Base-by-base conservation (phyloP, 768 basidiomycete genomes). In the Strobilomyces echinocephalus region DNA sequence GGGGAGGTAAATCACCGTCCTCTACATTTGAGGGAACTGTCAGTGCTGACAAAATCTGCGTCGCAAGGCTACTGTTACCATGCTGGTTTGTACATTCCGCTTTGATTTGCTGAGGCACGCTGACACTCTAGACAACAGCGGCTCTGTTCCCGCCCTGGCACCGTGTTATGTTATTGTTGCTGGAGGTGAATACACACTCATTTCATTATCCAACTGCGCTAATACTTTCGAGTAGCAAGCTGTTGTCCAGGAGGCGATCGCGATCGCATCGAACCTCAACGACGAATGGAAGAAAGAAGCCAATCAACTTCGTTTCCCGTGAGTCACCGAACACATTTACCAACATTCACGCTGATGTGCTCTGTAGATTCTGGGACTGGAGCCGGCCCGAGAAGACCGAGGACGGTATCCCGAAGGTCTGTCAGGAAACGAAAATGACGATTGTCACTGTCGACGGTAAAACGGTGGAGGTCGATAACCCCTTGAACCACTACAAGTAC, bases 81-180 rank as follows among this genome's bases (percentile, higher is more conserved):
- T 36, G 41, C n/a, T 20, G 52, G 61, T 63, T 16, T 12, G 62
- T 52, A 10, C 10, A 21, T 28, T 2, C 12, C 6, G n/a, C 15
- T 4, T 1, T 1, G 1, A 6, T 5, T 20, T 44, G 6, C 20
- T 1, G 15, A 48, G 6, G 5, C 7, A 11, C 8, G 8, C 21
- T 64, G 38, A 63, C 28, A 43, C 31, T 28, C 18, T 15, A n/a
- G 36, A 48, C 24, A 63, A 46, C 24, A 63, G 61, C 61, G 41
- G 51, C 62, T 30, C 21, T 63, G n/a, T 63, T 63, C 42, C 61
- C 61, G 21, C 41, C 62, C 15, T 63, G 61, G 61, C 62, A 63
- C 12, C 58, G 61, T 41, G 41, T 56, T 18, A 38, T 53, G n/a
- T 0, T 57, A 30, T 6, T 63, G 46, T 48, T 63, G 16, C 15